These are phyloP conservation scores for Aspergillus udagawae DNA, from an alignment of 2,329 filamentous ascomycete genomes.

Conservation along the genomic window DNA sequence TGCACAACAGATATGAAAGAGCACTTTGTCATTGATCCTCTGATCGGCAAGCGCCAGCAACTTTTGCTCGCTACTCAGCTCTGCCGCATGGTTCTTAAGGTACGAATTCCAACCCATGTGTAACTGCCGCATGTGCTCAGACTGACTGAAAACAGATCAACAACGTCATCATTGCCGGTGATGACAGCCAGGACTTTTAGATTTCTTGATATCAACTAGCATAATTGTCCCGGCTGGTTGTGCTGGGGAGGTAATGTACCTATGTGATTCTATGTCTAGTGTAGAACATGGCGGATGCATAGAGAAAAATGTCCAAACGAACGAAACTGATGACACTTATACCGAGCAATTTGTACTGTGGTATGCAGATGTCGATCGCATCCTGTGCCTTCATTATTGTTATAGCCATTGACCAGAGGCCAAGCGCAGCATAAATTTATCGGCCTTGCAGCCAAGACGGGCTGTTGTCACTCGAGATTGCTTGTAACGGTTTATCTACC, in stretches of 20 bases:
- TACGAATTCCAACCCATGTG: constrained; percentile 31
- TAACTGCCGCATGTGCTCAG: neutral
- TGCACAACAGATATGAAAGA: constrained; percentile 78
- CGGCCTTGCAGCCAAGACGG: too few relatives aligned
- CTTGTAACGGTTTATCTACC: too few relatives aligned
- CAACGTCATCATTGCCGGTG: constrained; percentile 89
- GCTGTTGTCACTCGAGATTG: too few relatives aligned
- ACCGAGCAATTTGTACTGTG: neutral
- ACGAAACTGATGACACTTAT: neutral
- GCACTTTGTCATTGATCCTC: constrained; percentile 94
- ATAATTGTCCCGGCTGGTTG: neutral
- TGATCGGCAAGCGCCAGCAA: constrained; percentile 98
- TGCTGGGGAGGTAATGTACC: neutral
- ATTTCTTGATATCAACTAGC: constrained; percentile 21
- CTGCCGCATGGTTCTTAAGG: constrained; percentile 96
- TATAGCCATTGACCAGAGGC: too few relatives aligned
- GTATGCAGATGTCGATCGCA: too few relatives aligned
- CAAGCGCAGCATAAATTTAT: too few relatives aligned
- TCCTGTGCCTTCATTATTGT: too few relatives aligned
- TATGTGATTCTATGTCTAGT: neutral
- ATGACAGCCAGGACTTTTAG: constrained; percentile 84
- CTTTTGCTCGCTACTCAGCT: constrained; percentile 93
- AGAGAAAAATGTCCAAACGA: neutral
- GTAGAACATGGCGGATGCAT: neutral
- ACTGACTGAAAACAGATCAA: constrained; percentile 55